These are phyloP conservation scores for Sporobolomyces phaffii DNA, from an alignment of 768 basidiomycete genomes.

Conservation along the genomic window DNA sequence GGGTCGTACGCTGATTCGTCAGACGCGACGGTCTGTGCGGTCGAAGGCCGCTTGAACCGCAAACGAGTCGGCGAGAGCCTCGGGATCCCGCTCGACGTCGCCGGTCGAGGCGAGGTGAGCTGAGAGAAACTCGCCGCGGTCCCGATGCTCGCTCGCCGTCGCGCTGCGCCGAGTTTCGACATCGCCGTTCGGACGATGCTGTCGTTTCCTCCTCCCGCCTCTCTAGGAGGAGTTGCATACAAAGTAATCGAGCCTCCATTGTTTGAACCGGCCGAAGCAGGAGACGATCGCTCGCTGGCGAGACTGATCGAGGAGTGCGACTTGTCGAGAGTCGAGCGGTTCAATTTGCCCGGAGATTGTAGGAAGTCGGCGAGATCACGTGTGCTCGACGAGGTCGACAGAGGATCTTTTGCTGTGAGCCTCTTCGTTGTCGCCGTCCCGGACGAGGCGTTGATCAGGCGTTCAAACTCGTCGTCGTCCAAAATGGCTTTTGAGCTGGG, in stretches of 20 bases:
- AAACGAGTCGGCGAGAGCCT: not conserved
- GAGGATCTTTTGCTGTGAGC: not conserved
- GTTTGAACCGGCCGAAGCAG: not conserved
- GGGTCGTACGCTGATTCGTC: constrained; percentile 5
- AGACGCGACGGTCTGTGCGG: not conserved
- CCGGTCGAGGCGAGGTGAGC: not conserved
- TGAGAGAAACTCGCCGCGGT: not conserved
- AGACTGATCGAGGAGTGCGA: not conserved
- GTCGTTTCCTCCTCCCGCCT: not conserved
- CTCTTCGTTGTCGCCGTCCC: not conserved
- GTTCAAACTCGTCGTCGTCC: constrained; percentile 4
- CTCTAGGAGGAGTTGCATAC: too few relatives aligned
- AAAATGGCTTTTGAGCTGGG: not conserved
- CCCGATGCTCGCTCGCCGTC: too few relatives aligned
- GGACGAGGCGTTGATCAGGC: not conserved
- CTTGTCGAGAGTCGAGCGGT: not conserved
- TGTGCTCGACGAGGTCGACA: not conserved
- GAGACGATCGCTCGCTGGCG: not conserved
- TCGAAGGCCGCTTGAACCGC: constrained; percentile 2
- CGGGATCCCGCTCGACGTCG: not conserved
- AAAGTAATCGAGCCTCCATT: too few relatives aligned
- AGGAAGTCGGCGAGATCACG: constrained; percentile 27
- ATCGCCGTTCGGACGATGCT: constrained; percentile 7
- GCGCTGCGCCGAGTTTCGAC: not conserved
- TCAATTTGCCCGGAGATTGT: too few relatives aligned